A percentile compares a stretch with the other conserved stretches of the same genome.
These are phyloP conservation scores for Cardamine chenopodiifolia DNA, from an alignment of 345 rosid species.

Conservation along the genomic window DNA sequence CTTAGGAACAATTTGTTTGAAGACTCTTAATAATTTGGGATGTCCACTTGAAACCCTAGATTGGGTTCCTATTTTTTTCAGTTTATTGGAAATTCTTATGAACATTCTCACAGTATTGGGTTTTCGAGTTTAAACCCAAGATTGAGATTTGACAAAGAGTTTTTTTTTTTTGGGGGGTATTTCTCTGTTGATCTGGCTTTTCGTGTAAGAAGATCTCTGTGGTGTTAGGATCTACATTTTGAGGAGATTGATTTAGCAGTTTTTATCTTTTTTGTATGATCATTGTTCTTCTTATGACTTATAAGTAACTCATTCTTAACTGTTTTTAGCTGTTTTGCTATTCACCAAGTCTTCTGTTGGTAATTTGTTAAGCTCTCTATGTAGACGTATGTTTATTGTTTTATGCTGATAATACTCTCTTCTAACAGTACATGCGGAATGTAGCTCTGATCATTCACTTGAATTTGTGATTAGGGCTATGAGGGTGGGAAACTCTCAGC, in stretches of 20 bases:
- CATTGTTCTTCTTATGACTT: constrained; percentile 9
- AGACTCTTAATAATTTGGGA: neutral
- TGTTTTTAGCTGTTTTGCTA: neutral
- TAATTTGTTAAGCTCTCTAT: neutral
- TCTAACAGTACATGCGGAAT: constrained; percentile 1
- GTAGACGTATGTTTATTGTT: neutral
- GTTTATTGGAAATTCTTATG: neutral
- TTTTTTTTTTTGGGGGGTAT: neutral
- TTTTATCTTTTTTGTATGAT: neutral
- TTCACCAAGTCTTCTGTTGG: neutral
- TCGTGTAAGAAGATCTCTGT: constrained; percentile 3
- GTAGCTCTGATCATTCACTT: constrained; percentile 24
- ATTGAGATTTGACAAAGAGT: constrained; percentile 3
- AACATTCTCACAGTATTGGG: neutral
- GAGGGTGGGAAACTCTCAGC: constrained; percentile 53
- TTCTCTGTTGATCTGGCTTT: constrained; percentile 13
- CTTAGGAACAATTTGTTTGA: neutral
- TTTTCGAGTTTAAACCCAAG: neutral
- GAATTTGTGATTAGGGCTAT: constrained; percentile 50
- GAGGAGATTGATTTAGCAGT: neutral
- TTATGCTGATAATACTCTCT: constrained; percentile 2
- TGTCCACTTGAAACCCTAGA: constrained; percentile 35
- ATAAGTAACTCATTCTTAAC: neutral
- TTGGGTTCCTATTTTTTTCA: constrained; percentile 1
- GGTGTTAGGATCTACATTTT: constrained; percentile 22